phyloP scores from a whole-genome alignment of 768 basidiomycete species.

The Gloeopeniophorella convolvens region DNA sequence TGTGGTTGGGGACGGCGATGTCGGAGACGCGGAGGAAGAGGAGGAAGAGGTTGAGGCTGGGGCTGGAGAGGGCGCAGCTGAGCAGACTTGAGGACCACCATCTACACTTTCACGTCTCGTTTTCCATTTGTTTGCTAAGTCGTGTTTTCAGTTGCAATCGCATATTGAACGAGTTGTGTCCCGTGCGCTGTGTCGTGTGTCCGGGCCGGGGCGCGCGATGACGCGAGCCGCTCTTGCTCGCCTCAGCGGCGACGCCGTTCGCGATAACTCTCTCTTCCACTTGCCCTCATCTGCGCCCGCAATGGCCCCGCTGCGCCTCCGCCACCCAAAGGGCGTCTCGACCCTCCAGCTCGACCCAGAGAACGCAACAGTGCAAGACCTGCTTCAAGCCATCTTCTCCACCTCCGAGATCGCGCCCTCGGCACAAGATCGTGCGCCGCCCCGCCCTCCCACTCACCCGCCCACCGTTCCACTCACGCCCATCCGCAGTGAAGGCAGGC shows the following conservation, averaged over 20 bases:
- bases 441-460: background rate
- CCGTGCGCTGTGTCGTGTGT: no score
- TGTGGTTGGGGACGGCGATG: constrained; percentile 9
- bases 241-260: no score
- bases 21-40: constrained; percentile 12
- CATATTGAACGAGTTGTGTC: no score
- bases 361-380: constrained; percentile 59
- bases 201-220: background rate
- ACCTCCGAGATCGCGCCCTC: constrained; percentile 66
- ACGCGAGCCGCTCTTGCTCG: no score
- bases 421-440: constrained; percentile 66
- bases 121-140: background rate
- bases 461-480: constrained; percentile 1
- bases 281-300: background rate
- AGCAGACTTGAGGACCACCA: background rate
- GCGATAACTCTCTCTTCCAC: no score
- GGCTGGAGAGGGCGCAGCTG: background rate
- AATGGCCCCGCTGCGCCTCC: constrained; percentile 72
- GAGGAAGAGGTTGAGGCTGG: constrained; percentile 13
- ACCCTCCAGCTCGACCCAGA: constrained; percentile 66
- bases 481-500: constrained; percentile 60
- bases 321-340: constrained; percentile 78
- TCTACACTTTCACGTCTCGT: background rate
- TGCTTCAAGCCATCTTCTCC: constrained; percentile 65
- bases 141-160: no score